phyloP scores from a whole-genome alignment of 495 filamentous ascomycete species.

The Cercophora sp. region DNA sequence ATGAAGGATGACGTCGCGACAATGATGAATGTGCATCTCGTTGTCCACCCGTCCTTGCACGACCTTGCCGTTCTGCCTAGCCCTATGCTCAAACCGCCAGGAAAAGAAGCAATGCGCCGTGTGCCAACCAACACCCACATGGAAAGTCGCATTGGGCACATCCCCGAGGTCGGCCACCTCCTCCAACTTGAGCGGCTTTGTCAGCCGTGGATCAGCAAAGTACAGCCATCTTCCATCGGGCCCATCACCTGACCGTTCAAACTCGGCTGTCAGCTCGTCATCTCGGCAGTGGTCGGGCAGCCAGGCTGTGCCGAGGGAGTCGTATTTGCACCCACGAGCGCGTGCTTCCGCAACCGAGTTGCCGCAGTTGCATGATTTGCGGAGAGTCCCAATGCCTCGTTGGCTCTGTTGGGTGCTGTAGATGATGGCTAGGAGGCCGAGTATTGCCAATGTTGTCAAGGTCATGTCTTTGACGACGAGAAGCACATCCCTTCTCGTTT shows the following conservation, averaged over 20 bases:
- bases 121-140: not conserved
- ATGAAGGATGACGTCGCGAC: not conserved
- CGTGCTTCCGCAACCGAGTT: not conserved
- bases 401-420: too few species aligned
- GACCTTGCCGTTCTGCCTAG: not conserved
- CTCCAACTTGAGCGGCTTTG: not conserved
- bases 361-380: not conserved
- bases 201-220: not conserved
- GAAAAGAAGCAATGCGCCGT: not conserved
- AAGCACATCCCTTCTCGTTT: too few species aligned
- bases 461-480: too few species aligned
- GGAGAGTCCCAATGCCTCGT: too few species aligned
- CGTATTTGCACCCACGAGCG: not conserved
- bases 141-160: not conserved
- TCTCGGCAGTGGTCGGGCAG: not conserved
- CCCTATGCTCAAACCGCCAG: not conserved
- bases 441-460: too few species aligned
- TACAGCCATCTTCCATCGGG: not conserved
- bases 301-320: not conserved
- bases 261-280: not conserved
- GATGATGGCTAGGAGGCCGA: too few species aligned
- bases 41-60: not conserved
- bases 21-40: not conserved
- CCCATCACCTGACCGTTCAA: not conserved
- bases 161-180: not conserved